These are phyloP conservation scores for Forsythia viridissima DNA, from an alignment of 257 asterid species.

Conservation along the genomic window DNA sequence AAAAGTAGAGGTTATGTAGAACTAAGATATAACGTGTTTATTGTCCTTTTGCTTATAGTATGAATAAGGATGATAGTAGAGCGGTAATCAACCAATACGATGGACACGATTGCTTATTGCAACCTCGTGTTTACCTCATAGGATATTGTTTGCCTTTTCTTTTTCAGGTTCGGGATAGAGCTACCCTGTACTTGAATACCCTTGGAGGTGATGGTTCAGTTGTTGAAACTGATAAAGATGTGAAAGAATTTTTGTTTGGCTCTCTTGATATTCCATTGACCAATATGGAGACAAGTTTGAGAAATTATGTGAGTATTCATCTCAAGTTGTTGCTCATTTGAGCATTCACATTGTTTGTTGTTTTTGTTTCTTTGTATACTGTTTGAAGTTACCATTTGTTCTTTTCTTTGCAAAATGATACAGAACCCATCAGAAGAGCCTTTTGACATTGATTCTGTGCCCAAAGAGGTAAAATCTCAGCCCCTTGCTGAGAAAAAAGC, in stretches of 20 bases:
- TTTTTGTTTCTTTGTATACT: constrained; percentile 12
- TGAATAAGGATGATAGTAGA: neutral
- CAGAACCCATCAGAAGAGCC: constrained; percentile 86
- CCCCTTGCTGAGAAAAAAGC: constrained; percentile 94
- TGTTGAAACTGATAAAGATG: constrained; percentile 81
- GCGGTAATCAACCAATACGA: neutral
- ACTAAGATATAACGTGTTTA: neutral
- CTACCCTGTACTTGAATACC: constrained; percentile 95
- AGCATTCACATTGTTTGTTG: neutral
- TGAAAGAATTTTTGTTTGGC: constrained; percentile 89
- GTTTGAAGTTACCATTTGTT: constrained; percentile 1
- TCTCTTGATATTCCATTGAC: constrained; percentile 77
- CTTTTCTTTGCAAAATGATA: constrained; percentile 34
- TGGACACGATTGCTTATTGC: neutral
- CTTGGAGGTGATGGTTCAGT: constrained; percentile 88
- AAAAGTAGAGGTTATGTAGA: neutral
- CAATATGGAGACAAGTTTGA: constrained; percentile 92
- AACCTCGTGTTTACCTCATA: neutral
- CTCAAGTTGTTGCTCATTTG: constrained; percentile 2
- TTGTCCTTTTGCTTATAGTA: neutral
- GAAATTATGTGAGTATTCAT: constrained; percentile 65
- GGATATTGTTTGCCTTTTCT: neutral
- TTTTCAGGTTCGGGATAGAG: constrained; percentile 96
- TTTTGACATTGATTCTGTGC: constrained; percentile 78
- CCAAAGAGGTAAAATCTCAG: constrained; percentile 91